Conservation (phyloP, 306 rosid genomes). For the Begonia peltatifolia region DNA sequence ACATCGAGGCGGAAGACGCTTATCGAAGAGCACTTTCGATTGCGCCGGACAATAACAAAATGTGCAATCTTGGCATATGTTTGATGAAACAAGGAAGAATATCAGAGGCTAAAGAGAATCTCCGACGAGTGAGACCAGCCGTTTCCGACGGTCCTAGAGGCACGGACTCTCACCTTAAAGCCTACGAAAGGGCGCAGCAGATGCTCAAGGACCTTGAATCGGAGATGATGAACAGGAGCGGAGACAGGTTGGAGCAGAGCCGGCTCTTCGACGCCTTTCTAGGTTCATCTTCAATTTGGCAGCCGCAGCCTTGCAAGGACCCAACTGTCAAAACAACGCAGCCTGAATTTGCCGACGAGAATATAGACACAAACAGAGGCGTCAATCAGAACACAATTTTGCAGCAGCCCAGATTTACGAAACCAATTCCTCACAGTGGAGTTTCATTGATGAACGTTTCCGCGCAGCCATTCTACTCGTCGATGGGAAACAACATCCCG, state of each 20-base stretch:
- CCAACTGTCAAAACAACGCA: slow-evolving; percentile 15
- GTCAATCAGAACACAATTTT: slow-evolving; percentile 10
- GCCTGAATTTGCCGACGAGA: slow-evolving; percentile 65
- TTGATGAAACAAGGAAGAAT: slow-evolving; percentile 98
- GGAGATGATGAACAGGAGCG: slow-evolving; percentile 65
- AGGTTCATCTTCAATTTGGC: slow-evolving; percentile 98
- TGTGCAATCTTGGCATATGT: slow-evolving; percentile 95
- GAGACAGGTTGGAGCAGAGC: slow-evolving; percentile 73
- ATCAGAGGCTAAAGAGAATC: slow-evolving; percentile 70
- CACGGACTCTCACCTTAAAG: slow-evolving; percentile 90
- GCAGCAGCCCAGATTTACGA: slow-evolving; percentile 12
- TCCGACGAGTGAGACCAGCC: slow-evolving; percentile 68
- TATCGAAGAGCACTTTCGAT: slow-evolving; percentile 71
- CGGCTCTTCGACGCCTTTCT: slow-evolving; percentile 80
- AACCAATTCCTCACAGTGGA: too few relatives aligned
- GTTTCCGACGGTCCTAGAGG: slow-evolving; percentile 95
- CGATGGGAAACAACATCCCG: slow-evolving; percentile 24
- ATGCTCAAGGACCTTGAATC: slow-evolving; percentile 91
- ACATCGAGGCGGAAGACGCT: slow-evolving; percentile 93
- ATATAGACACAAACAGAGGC: slow-evolving; percentile 30
- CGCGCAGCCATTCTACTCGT: slow-evolving; percentile 66
- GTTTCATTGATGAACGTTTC: slow-evolving; percentile 69
- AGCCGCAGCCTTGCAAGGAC: slow-evolving; percentile 96
- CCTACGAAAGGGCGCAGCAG: slow-evolving; percentile 97
- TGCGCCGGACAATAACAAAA: slow-evolving; percentile 82